Conservation (phyloP, 2,329 filamentous ascomycete genomes). For the Fusarium sterilihyphosum region DNA sequence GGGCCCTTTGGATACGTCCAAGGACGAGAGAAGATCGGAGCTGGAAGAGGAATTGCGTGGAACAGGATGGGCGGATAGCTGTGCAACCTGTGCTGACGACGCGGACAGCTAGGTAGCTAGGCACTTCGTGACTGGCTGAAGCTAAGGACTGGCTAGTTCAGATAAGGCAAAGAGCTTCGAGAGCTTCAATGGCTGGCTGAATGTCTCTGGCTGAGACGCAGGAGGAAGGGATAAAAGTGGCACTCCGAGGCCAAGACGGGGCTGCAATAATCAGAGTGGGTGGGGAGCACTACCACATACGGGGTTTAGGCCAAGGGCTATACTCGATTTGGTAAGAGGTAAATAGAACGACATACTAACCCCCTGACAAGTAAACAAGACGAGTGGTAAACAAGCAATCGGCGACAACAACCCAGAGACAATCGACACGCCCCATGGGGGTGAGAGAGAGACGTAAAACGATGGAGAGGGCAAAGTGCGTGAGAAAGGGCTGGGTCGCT, state of each 20-base stretch:
- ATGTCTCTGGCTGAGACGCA: conserved; percentile 40
- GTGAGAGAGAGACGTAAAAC: conserved; percentile 19
- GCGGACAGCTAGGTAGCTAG: conserved; percentile 24
- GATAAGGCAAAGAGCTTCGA: conserved; percentile 33
- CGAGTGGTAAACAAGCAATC: conserved; percentile 35
- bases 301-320: conserved; percentile 19
- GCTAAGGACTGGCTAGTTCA: conserved; percentile 30
- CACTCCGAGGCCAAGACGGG: conserved; percentile 13
- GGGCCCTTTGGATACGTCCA: conserved; percentile 35
- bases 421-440: conserved; percentile 42
- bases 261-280: conserved; percentile 9
- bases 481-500: conserved; percentile 25
- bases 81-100: conserved; percentile 17
- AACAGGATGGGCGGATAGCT: conserved; percentile 28
- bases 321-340: conserved; percentile 30
- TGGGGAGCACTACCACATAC: conserved; percentile 23
- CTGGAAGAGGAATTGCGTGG: conserved; percentile 30
- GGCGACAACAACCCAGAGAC: conserved; percentile 8
- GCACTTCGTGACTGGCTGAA: conserved; percentile 33
- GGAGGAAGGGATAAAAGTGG: conserved; percentile 36
- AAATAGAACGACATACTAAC: conserved; percentile 34
- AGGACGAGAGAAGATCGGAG: conserved; percentile 31
- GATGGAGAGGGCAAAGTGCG: conserved; percentile 10
- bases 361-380: conserved; percentile 40
- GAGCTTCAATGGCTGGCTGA: conserved; percentile 33